Base-by-base conservation (phyloP, 371 early-diverging fungal genomes). In the Mucor plumbeus region DNA sequence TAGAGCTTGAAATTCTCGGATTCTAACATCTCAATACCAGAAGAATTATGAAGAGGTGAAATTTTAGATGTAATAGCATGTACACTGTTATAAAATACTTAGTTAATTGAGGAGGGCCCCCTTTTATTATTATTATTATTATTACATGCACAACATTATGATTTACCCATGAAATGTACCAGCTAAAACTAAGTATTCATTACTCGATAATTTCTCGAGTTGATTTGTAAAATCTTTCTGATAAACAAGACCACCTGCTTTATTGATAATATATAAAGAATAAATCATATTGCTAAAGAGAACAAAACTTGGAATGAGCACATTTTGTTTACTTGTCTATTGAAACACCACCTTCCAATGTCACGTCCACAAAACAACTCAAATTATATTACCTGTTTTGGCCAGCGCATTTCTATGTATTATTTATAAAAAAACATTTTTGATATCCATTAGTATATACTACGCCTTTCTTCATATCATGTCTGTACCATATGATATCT, bases 61-160 rank as follows among this genome's bases (percentile, higher is more conserved):
- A 98, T 94, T 60, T 94, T 89, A 38, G 96, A 89, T 1, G 98
- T 91, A 61, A 98, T 95, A n/a, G 98, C 97, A 69, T 98, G 97
- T 31, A 98, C 94, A 71, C 98, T 94, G 31, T 54, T 31, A 36
- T 38, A 38, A 38, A 9, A 7, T 7, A 11, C 9, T 11, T 9
- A 4, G 11, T 38, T 38, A 38, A 38, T 5, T 0, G 11, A 38
- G 11, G 38, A 3, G 14, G 26, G 26, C 3, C 36, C n/a, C 9
- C 4, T 7, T 38, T 38, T n/a, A n/a, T n/a, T n/a, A n/a, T n/a
- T n/a, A n/a, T n/a, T n/a, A n/a, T n/a, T n/a, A n/a, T 7, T 38
- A 9, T 38, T 0, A 11, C 11, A 38, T 38, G 38, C 38, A 9
- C 38, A 38, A 38, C 26, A 26, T 26, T 14, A 17, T 13, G 1